Conservation (phyloP, 257 asterid species). For the Petunia axillaris region DNA sequence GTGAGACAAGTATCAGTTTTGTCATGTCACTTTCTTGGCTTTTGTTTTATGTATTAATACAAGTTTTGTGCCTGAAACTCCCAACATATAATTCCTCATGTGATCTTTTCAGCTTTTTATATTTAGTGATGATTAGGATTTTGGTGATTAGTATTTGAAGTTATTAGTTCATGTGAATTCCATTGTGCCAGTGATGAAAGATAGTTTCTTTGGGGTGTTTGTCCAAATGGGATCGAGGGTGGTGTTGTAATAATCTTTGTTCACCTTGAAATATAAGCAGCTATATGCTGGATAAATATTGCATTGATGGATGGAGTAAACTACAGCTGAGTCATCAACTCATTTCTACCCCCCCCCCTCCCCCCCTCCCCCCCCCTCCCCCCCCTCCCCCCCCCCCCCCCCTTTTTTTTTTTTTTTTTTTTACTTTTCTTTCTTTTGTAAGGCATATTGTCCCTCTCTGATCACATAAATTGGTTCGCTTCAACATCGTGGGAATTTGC, state of each 20-base stretch:
- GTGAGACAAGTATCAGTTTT: neutral
- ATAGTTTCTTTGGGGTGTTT: neutral
- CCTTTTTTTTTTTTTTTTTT: too few species aligned
- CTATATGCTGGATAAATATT: neutral
- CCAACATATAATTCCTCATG: neutral
- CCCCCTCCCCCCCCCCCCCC: neutral
- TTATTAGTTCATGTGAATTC: neutral
- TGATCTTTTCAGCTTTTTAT: neutral
- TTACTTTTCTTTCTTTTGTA: neutral
- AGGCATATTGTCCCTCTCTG: neutral
- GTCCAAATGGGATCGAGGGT: neutral
- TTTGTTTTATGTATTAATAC: neutral
- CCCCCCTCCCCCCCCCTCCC: too few species aligned
- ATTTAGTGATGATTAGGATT: neutral
- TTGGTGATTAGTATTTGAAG: neutral
- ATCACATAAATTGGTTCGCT: neutral
- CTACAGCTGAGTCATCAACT: neutral
- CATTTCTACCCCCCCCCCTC: neutral
- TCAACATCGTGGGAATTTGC: neutral
- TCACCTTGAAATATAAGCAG: neutral
- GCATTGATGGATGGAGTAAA: neutral
- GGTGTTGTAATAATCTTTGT: neutral
- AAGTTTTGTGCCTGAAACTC: neutral
- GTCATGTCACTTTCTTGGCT: neutral
- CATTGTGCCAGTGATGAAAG: neutral